Conservation (phyloP, 1,284 basidiomycete species). For the Psilocybe mexicana region DNA sequence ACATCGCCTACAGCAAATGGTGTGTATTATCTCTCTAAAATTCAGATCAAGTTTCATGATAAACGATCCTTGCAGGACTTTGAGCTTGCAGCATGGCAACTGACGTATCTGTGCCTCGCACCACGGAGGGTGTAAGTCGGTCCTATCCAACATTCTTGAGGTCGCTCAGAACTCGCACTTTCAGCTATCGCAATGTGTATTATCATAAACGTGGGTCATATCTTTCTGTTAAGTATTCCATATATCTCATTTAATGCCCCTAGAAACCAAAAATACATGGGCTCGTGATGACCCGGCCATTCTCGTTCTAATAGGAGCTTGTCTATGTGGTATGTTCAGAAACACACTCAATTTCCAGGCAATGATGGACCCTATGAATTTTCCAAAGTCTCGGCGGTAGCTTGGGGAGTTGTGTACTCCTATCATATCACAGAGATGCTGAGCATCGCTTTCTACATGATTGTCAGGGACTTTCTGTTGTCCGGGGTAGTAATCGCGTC, state of each 20-base stretch:
- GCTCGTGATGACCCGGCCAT: slow-evolving; percentile 95
- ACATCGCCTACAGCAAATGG: slow-evolving; percentile 86
- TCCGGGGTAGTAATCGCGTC: slow-evolving; percentile 75
- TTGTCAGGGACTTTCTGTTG: slow-evolving; percentile 84
- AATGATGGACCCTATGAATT: neutral
- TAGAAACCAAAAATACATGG: slow-evolving; percentile 98
- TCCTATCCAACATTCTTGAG: neutral
- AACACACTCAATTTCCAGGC: neutral
- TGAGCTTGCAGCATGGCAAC: slow-evolving; percentile 91
- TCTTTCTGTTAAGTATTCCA: slow-evolving; percentile 6
- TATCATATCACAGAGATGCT: slow-evolving; percentile 58
- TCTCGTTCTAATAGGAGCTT: slow-evolving; percentile 79
- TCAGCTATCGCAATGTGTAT: slow-evolving; percentile 86
- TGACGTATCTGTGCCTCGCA: slow-evolving; percentile 88
- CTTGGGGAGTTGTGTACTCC: slow-evolving; percentile 86
- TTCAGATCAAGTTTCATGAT: neutral
- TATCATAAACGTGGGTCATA: slow-evolving; percentile 83
- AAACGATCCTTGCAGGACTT: slow-evolving; percentile 68
- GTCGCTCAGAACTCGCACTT: slow-evolving; percentile 15
- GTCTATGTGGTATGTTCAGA: slow-evolving; percentile 63
- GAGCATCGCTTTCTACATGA: slow-evolving; percentile 74
- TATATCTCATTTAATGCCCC: slow-evolving; percentile 1
- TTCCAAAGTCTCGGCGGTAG: slow-evolving; percentile 66
- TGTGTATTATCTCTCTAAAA: slow-evolving; percentile 32
- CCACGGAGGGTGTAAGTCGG: slow-evolving; percentile 84